Evolutionary conservation across 345 rosid species (phyloP), one percentile per base, ranked within the genome.

Genomic region (Hibiscus mutabilis): DNA sequence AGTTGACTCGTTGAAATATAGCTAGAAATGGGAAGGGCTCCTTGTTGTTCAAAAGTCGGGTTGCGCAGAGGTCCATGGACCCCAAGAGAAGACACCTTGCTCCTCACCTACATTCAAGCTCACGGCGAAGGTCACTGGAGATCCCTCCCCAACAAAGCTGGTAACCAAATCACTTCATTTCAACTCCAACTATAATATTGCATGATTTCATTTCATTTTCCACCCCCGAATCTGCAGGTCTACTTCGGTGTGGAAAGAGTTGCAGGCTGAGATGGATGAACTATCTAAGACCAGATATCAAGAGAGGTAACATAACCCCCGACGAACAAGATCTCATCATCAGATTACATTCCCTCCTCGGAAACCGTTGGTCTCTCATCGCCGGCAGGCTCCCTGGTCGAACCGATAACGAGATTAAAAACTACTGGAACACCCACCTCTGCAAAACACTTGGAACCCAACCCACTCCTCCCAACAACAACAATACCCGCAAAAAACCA

Each of bases 351-450:
- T 68, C 85, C 4, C 81, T 87, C 5, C 83, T 87, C 0, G 92
- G 89, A 31, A 87, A 85, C 63, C 82, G 92, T 1, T 87, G 92
- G 92, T 87, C 89, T 40, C 85, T 87, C 72, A 87, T 87, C 13
- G 89, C 92, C 2, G 86, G 84, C 6, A 69, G 87, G 33, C 81
- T 87, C 70, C 91, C 91, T 0, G 88, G 89, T 52, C 85, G 91
- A 79, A 87, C 91, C 37, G 91, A 87, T 82, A 87, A 87, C 75
- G 92, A 87, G 89, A 85, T 87, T 60, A 87, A 87, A 73, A 87
- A 87, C 60, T 75, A 87, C 37, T 87, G 88, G 89, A 87, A 84
- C 47, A 84, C 88, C 56, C 82, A 85, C 60, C 84, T 87, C 3
- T 70, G 85, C 78, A 87, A 84, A 67, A 74, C 53, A 55, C 80